Conservation (phyloP, 345 rosid genomes). For the Microcos paniculata region DNA sequence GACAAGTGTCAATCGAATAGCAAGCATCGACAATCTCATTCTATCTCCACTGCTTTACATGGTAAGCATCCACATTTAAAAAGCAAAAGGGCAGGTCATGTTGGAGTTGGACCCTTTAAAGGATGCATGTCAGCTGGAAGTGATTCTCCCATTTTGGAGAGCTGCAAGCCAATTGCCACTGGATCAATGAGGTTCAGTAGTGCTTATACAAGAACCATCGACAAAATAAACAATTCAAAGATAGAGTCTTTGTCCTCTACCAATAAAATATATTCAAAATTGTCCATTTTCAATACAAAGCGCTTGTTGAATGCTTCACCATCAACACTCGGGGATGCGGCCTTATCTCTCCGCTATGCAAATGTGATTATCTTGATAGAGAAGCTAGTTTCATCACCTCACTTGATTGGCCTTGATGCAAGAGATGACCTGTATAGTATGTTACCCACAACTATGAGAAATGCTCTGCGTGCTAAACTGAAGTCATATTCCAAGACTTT, state of each 20-base stretch:
- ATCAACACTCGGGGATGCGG: slow-evolving; percentile 57
- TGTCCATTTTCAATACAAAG: slow-evolving; percentile 38
- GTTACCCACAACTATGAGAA: slow-evolving; percentile 46
- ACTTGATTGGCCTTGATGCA: slow-evolving; percentile 39
- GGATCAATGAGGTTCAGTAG: slow-evolving; percentile 37
- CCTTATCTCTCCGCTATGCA: slow-evolving; percentile 61
- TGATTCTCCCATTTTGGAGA: slow-evolving; percentile 30
- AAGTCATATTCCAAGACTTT: slow-evolving; percentile 32
- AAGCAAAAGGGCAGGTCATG: slow-evolving; percentile 27
- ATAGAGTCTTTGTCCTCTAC: slow-evolving; percentile 19
- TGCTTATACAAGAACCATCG: slow-evolving; percentile 21
- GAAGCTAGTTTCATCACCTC: slow-evolving; percentile 48
- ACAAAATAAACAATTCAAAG: slow-evolving; percentile 21
- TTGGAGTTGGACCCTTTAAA: slow-evolving; percentile 41
- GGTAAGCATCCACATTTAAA: slow-evolving; percentile 31
- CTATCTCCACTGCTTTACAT: slow-evolving; percentile 14
- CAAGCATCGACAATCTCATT: slow-evolving; percentile 28
- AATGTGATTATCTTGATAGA: slow-evolving; percentile 53
- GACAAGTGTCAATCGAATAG: slow-evolving; percentile 19
- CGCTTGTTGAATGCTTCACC: slow-evolving; percentile 39
- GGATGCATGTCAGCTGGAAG: slow-evolving; percentile 42
- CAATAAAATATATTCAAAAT: slow-evolving; percentile 32
- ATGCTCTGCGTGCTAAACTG: slow-evolving; percentile 41
- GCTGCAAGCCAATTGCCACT: slow-evolving; percentile 30
- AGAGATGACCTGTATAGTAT: slow-evolving; percentile 57